Evolutionary conservation across 139 green algal genomes (phyloP), one percentile per base, ranked within the genome.

Genomic region (Coelastrella sp.): DNA sequence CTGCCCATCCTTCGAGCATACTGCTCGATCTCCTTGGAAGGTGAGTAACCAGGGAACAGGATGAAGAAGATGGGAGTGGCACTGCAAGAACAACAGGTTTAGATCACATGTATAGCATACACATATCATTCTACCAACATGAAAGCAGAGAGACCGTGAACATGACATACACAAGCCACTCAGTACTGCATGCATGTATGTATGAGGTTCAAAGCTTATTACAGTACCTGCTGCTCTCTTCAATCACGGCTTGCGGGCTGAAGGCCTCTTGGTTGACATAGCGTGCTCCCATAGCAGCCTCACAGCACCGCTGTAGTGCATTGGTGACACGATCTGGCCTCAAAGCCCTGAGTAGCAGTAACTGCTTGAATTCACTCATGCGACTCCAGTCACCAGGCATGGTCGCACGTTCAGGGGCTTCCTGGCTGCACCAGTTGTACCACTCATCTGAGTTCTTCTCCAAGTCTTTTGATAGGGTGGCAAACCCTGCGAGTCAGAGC

Each of bases 21-120:
- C 25, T 62, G 83, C 92, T 98, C 95, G 66, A 98, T 94, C 87
- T 98, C 94, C 86, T 96, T 95, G 76, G 86, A 93, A 1, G 95
- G 95, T 7, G 89, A 95, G 92, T 98, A 98, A 32, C 94, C 95
- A 72, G 92, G 92, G 93, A 95, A 98, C 19, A 98, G 91, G 87
- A 96, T 96, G 92, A 98, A 98, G 93, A 98, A 98, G 86, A 98
- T 91, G 64, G 94, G 94, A 13, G 93, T 95, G 66, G 89, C 91
- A 53, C 78, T 89, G 73, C 83, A 83, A 64, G 59, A 25, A 83
- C 23, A 2, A 71, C n/a, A n/a, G n/a, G n/a, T n/a, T n/a, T n/a
- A n/a, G n/a, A n/a, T n/a, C n/a, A n/a, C n/a, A n/a, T n/a, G n/a
- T n/a, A n/a, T n/a, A n/a, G n/a, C n/a, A n/a, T n/a, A n/a, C n/a